Evolutionary conservation across 441 rosid genomes (phyloP).

Genomic region (Jatropha podagrica): DNA sequence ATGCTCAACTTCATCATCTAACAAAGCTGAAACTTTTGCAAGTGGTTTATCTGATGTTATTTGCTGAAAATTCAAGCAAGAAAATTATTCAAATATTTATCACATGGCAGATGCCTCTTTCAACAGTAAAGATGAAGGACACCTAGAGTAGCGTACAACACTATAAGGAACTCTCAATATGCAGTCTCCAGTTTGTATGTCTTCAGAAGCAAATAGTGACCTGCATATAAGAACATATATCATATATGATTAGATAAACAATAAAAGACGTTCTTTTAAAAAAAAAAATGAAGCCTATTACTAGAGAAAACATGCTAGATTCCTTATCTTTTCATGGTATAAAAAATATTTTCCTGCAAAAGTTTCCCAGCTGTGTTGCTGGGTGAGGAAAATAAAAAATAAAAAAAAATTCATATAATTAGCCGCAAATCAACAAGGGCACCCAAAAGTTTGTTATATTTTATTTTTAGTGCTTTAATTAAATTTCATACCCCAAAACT

Average conservation of each 20-base stretch:
- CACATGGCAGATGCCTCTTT: constrained; percentile 3
- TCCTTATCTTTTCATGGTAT: neutral
- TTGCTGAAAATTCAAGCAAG: constrained; percentile 51
- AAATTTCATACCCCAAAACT: too few relatives aligned
- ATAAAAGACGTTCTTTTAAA: neutral
- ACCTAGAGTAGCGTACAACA: constrained; percentile 36
- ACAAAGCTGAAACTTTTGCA: constrained; percentile 39
- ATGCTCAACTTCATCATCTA: constrained; percentile 38
- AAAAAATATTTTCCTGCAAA: neutral
- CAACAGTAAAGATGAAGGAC: constrained; percentile 6
- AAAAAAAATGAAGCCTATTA: too few relatives aligned
- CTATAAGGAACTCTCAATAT: constrained; percentile 65
- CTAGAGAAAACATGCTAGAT: constrained; percentile 4
- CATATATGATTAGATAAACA: neutral
- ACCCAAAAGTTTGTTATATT: too few relatives aligned
- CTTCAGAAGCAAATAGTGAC: constrained; percentile 60
- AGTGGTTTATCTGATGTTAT: constrained; percentile 55
- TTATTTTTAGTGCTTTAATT: too few relatives aligned
- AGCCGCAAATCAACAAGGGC: too few relatives aligned
- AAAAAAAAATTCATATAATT: too few relatives aligned
- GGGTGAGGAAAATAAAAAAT: too few relatives aligned
- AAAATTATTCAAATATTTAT: constrained; percentile 1
- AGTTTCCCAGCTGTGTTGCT: neutral
- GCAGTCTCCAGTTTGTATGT: constrained; percentile 62
- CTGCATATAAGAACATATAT: constrained; percentile 32